phyloP scores from a whole-genome alignment of 176 grass and related monocot species.

The Miscanthus lutarioriparius region DNA sequence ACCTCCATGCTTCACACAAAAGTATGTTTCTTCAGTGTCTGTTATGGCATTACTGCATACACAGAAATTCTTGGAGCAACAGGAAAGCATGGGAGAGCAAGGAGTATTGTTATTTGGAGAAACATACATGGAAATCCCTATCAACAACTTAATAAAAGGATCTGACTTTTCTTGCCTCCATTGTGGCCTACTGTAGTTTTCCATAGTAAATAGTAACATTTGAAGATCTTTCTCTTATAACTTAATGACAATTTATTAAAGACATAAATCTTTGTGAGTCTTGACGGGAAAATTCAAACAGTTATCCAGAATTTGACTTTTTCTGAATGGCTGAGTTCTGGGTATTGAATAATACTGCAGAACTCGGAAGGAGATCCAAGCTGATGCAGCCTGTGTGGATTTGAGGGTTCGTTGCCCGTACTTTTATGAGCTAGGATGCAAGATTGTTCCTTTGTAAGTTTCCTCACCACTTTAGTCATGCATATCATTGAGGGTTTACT shows the following conservation, averaged over 20 bases:
- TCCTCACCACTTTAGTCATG: background rate
- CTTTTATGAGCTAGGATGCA: conserved; percentile 93
- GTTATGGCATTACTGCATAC: background rate
- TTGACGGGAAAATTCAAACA: background rate
- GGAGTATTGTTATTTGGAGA: background rate
- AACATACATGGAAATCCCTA: background rate
- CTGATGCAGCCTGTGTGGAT: conserved; percentile 96
- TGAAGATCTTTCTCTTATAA: background rate
- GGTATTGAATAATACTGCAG: conserved; percentile 39
- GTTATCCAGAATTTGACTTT: background rate
- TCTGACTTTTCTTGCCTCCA: background rate
- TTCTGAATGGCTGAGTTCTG: background rate
- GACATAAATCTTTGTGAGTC: background rate
- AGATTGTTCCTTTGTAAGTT: conserved; percentile 84
- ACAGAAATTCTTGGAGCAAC: background rate
- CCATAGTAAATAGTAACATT: background rate
- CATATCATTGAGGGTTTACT: conserved; percentile 42
- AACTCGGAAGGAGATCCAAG: conserved; percentile 87
- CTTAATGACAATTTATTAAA: background rate
- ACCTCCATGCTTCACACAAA: conserved; percentile 78
- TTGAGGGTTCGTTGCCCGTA: conserved; percentile 71
- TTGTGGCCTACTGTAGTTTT: conserved; percentile 8
- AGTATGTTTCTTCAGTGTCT: conserved; percentile 48
- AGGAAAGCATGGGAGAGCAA: background rate
- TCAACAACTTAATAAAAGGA: background rate